phyloP scores from a whole-genome alignment of 176 grass and related monocot species.

The Triticum dicoccoides region DNA sequence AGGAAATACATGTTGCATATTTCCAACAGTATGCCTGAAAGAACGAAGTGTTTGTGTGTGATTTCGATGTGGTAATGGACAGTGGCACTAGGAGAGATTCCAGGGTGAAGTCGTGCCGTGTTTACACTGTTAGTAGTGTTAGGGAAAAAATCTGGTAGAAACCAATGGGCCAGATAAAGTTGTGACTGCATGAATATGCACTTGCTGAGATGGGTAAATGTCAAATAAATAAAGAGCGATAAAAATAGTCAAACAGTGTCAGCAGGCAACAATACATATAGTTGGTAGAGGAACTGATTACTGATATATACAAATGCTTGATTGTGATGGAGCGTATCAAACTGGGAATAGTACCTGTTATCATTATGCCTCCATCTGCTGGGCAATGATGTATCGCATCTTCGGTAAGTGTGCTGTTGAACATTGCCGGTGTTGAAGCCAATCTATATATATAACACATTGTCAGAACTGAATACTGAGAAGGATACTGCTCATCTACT shows the following conservation, averaged over 20 bases:
- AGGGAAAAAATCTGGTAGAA: too few species aligned
- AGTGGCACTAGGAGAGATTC: not conserved
- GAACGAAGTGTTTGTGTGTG: too few species aligned
- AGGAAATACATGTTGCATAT: not conserved
- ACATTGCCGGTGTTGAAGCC: conserved; percentile 99
- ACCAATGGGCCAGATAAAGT: not conserved
- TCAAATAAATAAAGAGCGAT: not conserved
- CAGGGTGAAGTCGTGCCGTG: not conserved
- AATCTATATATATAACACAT: conserved; percentile 65
- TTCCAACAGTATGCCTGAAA: not conserved
- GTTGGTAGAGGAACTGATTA: not conserved
- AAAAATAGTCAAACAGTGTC: not conserved
- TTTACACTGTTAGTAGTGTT: not conserved
- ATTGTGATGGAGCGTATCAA: conserved; percentile 15
- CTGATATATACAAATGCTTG: conserved; percentile 7
- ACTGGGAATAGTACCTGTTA: conserved; percentile 67
- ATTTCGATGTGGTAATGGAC: too few species aligned
- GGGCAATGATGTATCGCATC: conserved; percentile 65
- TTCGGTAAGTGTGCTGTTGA: conserved; percentile 93
- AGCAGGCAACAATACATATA: not conserved
- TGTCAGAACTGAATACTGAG: conserved; percentile 19
- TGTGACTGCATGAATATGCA: not conserved
- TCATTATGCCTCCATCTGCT: conserved; percentile 96
- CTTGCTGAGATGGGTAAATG: not conserved
- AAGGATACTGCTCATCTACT: not conserved